A percentile compares a stretch with the other conserved stretches of the same genome.
phyloP scores from a whole-genome alignment of 352 stramenopile species.

The Phytophthora sp. region DNA sequence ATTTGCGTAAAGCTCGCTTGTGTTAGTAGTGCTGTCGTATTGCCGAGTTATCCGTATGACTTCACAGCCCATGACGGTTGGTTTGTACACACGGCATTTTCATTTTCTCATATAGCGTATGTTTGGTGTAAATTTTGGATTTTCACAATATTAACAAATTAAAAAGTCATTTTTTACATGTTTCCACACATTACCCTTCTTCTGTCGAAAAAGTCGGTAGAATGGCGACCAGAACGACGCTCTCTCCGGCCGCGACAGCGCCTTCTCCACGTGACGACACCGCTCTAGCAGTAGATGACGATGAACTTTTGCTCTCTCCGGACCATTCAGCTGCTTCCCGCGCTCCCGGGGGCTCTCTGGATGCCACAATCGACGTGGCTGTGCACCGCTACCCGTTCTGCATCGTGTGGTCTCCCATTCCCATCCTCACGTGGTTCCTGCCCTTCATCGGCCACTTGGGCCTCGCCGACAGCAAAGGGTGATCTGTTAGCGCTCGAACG shows the following conservation, averaged over 20 bases:
- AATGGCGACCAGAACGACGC: conserved; percentile 5
- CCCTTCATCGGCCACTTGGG: conserved; percentile 97
- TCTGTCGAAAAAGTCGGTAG: background rate
- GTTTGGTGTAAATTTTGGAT: too few species aligned
- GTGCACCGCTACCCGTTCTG: conserved; percentile 88
- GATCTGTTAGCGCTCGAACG: background rate
- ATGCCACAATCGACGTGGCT: conserved; percentile 33
- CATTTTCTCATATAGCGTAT: too few species aligned
- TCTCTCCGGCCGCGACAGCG: background rate
- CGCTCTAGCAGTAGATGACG: conserved; percentile 6
- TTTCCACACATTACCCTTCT: background rate
- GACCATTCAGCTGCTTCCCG: conserved; percentile 6
- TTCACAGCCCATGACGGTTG: too few species aligned
- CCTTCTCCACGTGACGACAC: background rate
- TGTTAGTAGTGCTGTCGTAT: too few species aligned
- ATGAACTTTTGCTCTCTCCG: conserved; percentile 21
- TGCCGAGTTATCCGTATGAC: too few species aligned
- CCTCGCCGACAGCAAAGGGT: conserved; percentile 90
- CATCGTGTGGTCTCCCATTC: conserved; percentile 93
- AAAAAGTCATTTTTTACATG: too few species aligned
- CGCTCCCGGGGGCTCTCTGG: background rate
- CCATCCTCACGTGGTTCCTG: conserved; percentile 91
- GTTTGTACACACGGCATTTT: too few species aligned
- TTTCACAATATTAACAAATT: too few species aligned
- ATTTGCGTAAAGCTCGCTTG: too few species aligned